phyloP scores from a whole-genome alignment of 805 yeast species.

The Wickerhamiella dianesei region DNA sequence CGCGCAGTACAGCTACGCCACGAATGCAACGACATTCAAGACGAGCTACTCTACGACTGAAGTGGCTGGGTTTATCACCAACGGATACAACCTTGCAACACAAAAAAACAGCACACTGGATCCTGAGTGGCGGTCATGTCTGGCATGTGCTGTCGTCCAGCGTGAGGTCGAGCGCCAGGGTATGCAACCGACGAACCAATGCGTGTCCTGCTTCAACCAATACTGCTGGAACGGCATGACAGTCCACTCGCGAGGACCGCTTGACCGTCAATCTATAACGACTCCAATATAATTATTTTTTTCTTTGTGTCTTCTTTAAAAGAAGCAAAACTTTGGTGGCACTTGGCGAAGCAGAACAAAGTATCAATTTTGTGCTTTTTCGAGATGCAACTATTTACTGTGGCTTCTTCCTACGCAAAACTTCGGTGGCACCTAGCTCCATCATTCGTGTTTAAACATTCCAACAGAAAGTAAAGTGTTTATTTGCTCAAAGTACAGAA shows the following conservation, averaged over 20 bases:
- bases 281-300: too few relatives aligned
- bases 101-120: conserved; percentile 50
- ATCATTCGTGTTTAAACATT: too few relatives aligned
- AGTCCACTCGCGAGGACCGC: background rate
- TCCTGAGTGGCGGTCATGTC: conserved; percentile 49
- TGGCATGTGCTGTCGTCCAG: conserved; percentile 65
- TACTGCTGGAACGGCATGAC: conserved; percentile 56
- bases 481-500: too few relatives aligned
- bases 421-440: too few relatives aligned
- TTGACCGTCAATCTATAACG: too few relatives aligned
- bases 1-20: conserved; percentile 40
- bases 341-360: too few relatives aligned
- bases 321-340: too few relatives aligned
- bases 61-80: conserved; percentile 42
- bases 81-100: conserved; percentile 57
- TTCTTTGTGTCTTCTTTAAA: too few relatives aligned
- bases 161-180: conserved; percentile 57
- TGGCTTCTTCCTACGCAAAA: too few relatives aligned
- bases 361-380: too few relatives aligned
- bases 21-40: conserved; percentile 56
- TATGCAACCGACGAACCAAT: conserved; percentile 44
- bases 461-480: too few relatives aligned
- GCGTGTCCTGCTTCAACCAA: conserved; percentile 47
- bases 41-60: conserved; percentile 44
- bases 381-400: too few relatives aligned